Percentiles rank a stretch among this genome's conserved stretches.
These are phyloP conservation scores for Hortaea werneckii DNA, from an alignment of 2,329 filamentous ascomycete genomes.

Conservation along the genomic window DNA sequence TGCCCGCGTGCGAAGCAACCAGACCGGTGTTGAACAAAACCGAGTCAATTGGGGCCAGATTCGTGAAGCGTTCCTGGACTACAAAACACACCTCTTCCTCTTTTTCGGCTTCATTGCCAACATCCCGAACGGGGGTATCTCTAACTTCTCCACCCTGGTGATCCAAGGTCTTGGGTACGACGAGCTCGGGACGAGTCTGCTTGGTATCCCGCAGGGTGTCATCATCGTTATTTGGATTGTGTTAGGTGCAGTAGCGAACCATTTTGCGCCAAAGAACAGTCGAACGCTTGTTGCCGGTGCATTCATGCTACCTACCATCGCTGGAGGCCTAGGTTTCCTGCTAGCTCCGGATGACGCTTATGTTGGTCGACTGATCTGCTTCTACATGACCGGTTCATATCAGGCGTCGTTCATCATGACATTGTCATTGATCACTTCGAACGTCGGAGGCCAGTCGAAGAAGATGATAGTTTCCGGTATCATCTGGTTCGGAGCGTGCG, in stretches of 20 bases:
- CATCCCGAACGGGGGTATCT: constrained; percentile 47
- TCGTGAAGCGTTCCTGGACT: constrained; percentile 46
- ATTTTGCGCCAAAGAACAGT: constrained; percentile 24
- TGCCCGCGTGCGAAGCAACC: constrained; percentile 45
- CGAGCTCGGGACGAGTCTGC: constrained; percentile 43
- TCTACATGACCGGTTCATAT: constrained; percentile 42
- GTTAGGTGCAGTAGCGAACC: constrained; percentile 38
- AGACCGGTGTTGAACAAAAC: constrained; percentile 48
- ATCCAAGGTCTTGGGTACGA: constrained; percentile 49
- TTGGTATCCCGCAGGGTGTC: constrained; percentile 43
- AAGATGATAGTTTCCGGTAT: constrained; percentile 52
- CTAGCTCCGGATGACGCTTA: constrained; percentile 33
- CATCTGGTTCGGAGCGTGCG: constrained; percentile 42
- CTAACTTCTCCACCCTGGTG: constrained; percentile 50
- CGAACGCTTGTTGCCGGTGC: constrained; percentile 26
- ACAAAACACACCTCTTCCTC: constrained; percentile 44
- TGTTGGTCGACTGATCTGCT: constrained; percentile 48
- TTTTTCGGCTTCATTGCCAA: constrained; percentile 42
- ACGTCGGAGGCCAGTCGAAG: constrained; percentile 49
- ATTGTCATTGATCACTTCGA: constrained; percentile 40
- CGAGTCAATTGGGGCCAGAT: constrained; percentile 46
- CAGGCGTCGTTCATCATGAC: constrained; percentile 46
- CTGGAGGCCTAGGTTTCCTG: constrained; percentile 48
- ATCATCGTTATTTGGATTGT: constrained; percentile 43
- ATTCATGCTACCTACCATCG: constrained; percentile 52